Percentiles rank a stretch among this genome's conserved stretches.
Conservation (phyloP, 164 flowering plant genomes). For the Akebia trifoliata region DNA sequence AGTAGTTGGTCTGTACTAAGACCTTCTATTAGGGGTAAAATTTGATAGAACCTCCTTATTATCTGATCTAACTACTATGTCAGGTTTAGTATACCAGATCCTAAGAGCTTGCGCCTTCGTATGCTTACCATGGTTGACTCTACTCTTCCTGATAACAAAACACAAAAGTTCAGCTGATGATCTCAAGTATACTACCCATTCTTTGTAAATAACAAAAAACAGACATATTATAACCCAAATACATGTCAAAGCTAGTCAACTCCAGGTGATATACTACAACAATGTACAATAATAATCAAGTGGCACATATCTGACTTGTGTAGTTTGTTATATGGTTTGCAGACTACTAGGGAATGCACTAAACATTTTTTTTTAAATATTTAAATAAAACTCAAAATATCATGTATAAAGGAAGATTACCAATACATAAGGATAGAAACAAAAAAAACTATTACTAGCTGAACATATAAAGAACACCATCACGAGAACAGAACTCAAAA, state of each 20-base stretch:
- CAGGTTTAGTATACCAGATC: conserved; percentile 46
- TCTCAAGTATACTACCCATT: conserved; percentile 5
- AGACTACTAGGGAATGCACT: no score
- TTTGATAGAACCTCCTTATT: not conserved
- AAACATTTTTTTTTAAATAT: no score
- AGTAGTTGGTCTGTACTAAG: not conserved
- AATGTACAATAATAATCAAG: not conserved
- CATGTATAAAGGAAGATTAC: no score
- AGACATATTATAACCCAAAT: not conserved
- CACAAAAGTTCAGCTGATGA: conserved; percentile 14
- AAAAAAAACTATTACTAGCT: no score
- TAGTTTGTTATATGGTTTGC: no score
- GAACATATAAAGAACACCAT: no score
- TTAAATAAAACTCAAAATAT: no score
- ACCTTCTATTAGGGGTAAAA: not conserved
- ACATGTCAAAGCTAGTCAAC: not conserved
- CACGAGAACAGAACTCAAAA: no score
- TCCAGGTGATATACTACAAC: not conserved
- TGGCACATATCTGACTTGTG: not conserved
- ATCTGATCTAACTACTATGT: not conserved
- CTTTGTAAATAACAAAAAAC: not conserved
- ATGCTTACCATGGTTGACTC: conserved; percentile 73
- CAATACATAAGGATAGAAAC: no score
- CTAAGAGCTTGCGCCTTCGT: conserved; percentile 73
- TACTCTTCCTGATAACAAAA: conserved; percentile 9